Evolutionary conservation across 345 rosid genomes (phyloP).

Genomic region (Alliaria petiolata): DNA sequence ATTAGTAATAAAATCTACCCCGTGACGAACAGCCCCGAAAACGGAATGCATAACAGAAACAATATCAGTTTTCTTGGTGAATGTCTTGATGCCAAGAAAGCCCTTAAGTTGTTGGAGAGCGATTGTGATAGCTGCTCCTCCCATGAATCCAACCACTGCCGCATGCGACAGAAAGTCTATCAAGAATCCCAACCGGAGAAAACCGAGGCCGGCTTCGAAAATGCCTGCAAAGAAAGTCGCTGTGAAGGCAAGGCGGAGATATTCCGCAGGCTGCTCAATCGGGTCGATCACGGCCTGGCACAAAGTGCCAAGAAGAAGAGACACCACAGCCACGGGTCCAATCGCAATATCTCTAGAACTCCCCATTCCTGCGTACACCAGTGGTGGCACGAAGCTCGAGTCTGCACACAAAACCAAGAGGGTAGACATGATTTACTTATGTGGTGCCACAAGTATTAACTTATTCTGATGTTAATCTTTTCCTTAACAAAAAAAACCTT

Average conservation of each 20-base stretch:
- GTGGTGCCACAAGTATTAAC: not conserved
- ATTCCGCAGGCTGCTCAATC: slow-evolving; percentile 34
- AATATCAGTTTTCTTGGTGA: slow-evolving; percentile 73
- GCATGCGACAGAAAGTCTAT: slow-evolving; percentile 95
- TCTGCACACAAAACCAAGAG: slow-evolving; percentile 37
- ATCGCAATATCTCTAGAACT: slow-evolving; percentile 97
- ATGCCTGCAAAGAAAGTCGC: slow-evolving; percentile 96
- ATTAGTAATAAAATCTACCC: slow-evolving; percentile 14
- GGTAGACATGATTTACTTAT: not conserved
- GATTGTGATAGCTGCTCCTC: slow-evolving; percentile 91
- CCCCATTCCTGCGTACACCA: slow-evolving; percentile 91
- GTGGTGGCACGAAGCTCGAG: slow-evolving; percentile 85
- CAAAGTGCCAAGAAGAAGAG: slow-evolving; percentile 77
- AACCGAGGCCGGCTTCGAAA: slow-evolving; percentile 64
- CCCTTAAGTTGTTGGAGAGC: slow-evolving; percentile 94
- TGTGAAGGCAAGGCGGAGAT: slow-evolving; percentile 70
- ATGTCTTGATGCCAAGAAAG: slow-evolving; percentile 65
- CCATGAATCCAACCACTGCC: slow-evolving; percentile 95
- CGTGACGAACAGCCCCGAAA: slow-evolving; percentile 18
- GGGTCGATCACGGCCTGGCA: slow-evolving; percentile 70
- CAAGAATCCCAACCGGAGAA: slow-evolving; percentile 84
- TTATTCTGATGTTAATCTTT: not conserved
- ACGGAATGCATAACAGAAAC: slow-evolving; percentile 41
- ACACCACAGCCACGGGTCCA: slow-evolving; percentile 97
- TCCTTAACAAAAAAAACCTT: not conserved